A percentile compares a stretch with the other conserved stretches of the same genome.
Evolutionary conservation across 352 stramenopile species (phyloP).

Genomic region (Detonula confervacea): DNA sequence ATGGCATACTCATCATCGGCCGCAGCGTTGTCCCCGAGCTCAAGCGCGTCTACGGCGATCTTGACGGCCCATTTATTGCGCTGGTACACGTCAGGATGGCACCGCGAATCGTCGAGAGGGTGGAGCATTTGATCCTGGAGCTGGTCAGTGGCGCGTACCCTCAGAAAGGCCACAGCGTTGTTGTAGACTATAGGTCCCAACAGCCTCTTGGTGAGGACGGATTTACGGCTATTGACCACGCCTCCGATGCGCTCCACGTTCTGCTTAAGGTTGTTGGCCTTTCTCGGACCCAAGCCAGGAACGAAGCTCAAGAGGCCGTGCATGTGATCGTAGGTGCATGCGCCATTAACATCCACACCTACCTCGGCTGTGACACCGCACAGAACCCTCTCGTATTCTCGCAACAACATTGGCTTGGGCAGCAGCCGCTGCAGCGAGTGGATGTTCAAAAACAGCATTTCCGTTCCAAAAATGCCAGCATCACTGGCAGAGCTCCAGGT

Average conservation of each 20-base stretch:
- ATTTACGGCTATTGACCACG: constrained; percentile 64
- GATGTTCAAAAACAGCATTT: constrained; percentile 87
- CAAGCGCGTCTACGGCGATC: constrained; percentile 84
- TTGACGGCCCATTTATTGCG: constrained; percentile 83
- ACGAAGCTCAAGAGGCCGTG: constrained; percentile 85
- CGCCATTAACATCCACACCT: constrained; percentile 85
- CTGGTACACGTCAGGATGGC: constrained; percentile 86
- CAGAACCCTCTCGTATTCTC: constrained; percentile 82
- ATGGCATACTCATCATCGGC: constrained; percentile 65
- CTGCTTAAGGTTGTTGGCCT: constrained; percentile 84
- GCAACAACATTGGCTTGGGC: constrained; percentile 77
- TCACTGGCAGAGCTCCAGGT: constrained; percentile 85
- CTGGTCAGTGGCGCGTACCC: constrained; percentile 78
- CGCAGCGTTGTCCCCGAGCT: constrained; percentile 63
- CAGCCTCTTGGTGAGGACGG: constrained; percentile 73
- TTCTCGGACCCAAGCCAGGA: constrained; percentile 86
- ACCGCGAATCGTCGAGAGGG: constrained; percentile 84
- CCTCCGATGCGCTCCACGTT: constrained; percentile 70
- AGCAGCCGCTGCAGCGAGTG: constrained; percentile 84
- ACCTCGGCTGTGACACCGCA: constrained; percentile 76
- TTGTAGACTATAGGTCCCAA: constrained; percentile 85
- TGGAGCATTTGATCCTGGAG: constrained; percentile 74
- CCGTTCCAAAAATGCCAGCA: constrained; percentile 82
- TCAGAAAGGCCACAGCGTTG: constrained; percentile 85
- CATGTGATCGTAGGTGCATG: constrained; percentile 79